These are phyloP conservation scores for Herpetomonas tarakana DNA, from an alignment of 208 protist genomes.

Conservation along the genomic window DNA sequence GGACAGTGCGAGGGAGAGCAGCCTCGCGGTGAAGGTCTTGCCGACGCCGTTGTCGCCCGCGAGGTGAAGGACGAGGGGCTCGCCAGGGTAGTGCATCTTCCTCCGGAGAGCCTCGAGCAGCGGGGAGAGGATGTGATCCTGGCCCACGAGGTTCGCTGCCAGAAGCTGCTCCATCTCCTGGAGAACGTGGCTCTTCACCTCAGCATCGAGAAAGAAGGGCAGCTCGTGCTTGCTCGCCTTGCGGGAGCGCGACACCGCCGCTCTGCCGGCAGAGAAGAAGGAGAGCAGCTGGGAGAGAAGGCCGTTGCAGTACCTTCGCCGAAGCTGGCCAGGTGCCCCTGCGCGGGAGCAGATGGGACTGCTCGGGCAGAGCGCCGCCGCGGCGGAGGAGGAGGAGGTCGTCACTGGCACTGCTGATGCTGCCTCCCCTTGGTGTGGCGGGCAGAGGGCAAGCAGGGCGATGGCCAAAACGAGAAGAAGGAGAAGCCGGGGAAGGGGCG, in stretches of 20 bases:
- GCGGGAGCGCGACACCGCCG: background rate
- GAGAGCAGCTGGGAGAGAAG: constrained; percentile 7
- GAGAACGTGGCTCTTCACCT: constrained; percentile 33
- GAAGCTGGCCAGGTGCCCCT: constrained; percentile 12
- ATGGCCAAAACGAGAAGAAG: too few relatives aligned
- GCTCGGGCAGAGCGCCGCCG: constrained; percentile 24
- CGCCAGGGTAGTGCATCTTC: constrained; percentile 51
- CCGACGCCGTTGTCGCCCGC: constrained; percentile 59
- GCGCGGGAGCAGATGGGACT: constrained; percentile 40
- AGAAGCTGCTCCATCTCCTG: constrained; percentile 46
- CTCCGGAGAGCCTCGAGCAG: constrained; percentile 44
- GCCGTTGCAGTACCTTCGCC: constrained; percentile 40
- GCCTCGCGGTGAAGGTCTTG: constrained; percentile 51
- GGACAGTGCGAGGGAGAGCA: constrained; percentile 42
- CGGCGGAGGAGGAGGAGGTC: background rate
- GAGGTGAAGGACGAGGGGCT: constrained; percentile 64
- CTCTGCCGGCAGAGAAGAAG: constrained; percentile 17
- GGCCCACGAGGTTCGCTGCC: constrained; percentile 36
- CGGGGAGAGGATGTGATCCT: constrained; percentile 42
- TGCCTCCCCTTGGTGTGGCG: too few relatives aligned
- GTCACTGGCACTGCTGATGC: too few relatives aligned
- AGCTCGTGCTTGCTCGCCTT: constrained; percentile 56
- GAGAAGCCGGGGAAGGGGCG: too few relatives aligned
- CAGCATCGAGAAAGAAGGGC: constrained; percentile 41
- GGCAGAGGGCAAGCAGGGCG: too few relatives aligned